phyloP scores from a whole-genome alignment of 441 rosid genomes.

The Erodium texanum region DNA sequence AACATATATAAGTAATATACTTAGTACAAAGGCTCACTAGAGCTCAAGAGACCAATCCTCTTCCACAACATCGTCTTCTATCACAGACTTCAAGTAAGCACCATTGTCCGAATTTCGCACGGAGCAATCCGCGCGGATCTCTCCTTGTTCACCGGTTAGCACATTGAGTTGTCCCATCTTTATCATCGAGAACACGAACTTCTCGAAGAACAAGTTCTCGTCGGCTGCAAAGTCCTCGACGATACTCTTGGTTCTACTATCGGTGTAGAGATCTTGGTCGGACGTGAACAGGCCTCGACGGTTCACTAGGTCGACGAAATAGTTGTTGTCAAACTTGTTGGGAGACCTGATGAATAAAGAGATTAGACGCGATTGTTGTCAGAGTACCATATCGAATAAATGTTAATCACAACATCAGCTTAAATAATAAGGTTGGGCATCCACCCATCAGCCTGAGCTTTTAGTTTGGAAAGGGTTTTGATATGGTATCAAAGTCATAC shows the following conservation, averaged over 20 bases:
- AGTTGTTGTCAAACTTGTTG: conserved; percentile 66
- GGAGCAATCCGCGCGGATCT: conserved; percentile 62
- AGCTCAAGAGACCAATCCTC: conserved; percentile 28
- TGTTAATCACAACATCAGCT: too few species aligned
- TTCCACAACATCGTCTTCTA: conserved; percentile 35
- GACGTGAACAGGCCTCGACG: conserved; percentile 77
- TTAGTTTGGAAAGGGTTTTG: too few species aligned
- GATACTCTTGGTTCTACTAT: conserved; percentile 43
- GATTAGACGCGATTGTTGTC: too few species aligned
- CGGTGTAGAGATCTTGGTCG: conserved; percentile 67
- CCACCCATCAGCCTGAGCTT: too few species aligned
- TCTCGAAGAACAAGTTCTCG: conserved; percentile 48
- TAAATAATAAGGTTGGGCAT: too few species aligned
- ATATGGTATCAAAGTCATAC: too few species aligned
- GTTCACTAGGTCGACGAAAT: conserved; percentile 68
- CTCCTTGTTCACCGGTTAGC: conserved; percentile 55
- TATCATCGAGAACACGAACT: conserved; percentile 44
- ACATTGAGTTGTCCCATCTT: conserved; percentile 68
- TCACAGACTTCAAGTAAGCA: conserved; percentile 27
- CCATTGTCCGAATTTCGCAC: conserved; percentile 38
- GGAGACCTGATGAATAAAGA: conserved; percentile 52
- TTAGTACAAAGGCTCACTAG: background rate
- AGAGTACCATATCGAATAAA: too few species aligned
- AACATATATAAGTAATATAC: too few species aligned
- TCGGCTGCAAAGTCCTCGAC: conserved; percentile 57